A percentile compares a stretch with the other conserved stretches of the same genome.
These are phyloP conservation scores for Cucurbita argyrosperma DNA, from an alignment of 306 rosid genomes.

Conservation along the genomic window DNA sequence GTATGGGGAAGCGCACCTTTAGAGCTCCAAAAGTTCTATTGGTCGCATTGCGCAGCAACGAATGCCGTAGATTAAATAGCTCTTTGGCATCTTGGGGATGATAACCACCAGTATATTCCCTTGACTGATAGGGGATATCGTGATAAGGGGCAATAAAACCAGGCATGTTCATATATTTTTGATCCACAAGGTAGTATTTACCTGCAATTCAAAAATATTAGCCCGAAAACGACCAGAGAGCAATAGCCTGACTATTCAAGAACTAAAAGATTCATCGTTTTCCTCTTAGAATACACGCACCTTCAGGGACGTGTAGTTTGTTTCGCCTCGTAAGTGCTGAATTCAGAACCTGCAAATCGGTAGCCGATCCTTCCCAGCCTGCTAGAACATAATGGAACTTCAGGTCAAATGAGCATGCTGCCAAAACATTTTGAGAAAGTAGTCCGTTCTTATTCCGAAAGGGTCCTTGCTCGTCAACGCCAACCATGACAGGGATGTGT, in stretches of 20 bases:
- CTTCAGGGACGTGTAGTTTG: conserved; percentile 63
- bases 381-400: conserved; percentile 82
- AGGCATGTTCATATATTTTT: conserved; percentile 54
- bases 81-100: conserved; percentile 59
- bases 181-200: conserved; percentile 69
- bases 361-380: conserved; percentile 96
- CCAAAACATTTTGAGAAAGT: conserved; percentile 68
- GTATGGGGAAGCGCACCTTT: conserved; percentile 68
- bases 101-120: conserved; percentile 42
- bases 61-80: conserved; percentile 70
- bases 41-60: conserved; percentile 38
- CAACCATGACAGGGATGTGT: conserved; percentile 75
- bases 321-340: conserved; percentile 66
- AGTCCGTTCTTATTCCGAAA: conserved; percentile 80
- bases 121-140: conserved; percentile 29
- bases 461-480: conserved; percentile 91
- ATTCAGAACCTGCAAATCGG: conserved; percentile 67
- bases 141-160: conserved; percentile 78
- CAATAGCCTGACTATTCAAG: background rate
- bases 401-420: conserved; percentile 86
- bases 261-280: background rate
- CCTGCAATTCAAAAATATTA: conserved; percentile 38
- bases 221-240: conserved; percentile 9
- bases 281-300: conserved; percentile 21
- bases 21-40: conserved; percentile 46